These are phyloP conservation scores for Musa beccarii DNA, from an alignment of 176 grass and related monocot species.

Conservation along the genomic window DNA sequence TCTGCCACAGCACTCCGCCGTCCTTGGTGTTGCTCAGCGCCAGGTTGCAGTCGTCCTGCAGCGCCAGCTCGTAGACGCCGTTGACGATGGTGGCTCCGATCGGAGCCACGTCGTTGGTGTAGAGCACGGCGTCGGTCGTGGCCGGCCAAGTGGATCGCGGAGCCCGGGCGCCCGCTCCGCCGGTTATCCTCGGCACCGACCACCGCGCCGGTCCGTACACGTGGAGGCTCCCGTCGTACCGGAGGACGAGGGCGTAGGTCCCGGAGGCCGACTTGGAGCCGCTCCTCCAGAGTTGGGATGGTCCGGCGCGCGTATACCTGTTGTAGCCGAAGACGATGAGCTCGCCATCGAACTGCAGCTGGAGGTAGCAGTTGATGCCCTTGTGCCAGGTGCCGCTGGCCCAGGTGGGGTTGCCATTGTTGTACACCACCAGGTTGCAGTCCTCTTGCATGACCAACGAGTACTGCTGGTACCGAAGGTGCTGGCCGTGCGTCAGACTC, in stretches of 20 bases:
- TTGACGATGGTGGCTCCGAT: background rate
- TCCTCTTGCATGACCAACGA: background rate
- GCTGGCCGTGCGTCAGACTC: background rate
- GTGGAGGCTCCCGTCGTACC: background rate
- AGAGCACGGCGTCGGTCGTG: background rate
- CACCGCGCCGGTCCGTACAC: background rate
- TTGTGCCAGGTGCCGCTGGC: background rate
- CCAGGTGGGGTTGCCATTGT: background rate
- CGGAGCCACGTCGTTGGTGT: background rate
- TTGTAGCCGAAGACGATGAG: background rate
- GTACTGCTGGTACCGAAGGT: background rate
- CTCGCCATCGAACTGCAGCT: background rate
- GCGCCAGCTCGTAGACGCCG: background rate
- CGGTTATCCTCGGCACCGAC: background rate
- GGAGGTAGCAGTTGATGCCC: background rate
- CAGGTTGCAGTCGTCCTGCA: constrained; percentile 1
- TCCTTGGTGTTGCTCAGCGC: background rate
- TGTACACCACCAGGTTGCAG: background rate
- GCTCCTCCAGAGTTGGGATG: background rate
- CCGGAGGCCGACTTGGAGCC: background rate
- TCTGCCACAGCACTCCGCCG: background rate
- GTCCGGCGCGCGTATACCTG: background rate
- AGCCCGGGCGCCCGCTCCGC: background rate
- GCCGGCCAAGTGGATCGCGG: background rate
- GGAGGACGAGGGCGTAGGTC: background rate